phyloP scores from a whole-genome alignment of 2,329 filamentous ascomycete species.

The Aspergillus bombycis region DNA sequence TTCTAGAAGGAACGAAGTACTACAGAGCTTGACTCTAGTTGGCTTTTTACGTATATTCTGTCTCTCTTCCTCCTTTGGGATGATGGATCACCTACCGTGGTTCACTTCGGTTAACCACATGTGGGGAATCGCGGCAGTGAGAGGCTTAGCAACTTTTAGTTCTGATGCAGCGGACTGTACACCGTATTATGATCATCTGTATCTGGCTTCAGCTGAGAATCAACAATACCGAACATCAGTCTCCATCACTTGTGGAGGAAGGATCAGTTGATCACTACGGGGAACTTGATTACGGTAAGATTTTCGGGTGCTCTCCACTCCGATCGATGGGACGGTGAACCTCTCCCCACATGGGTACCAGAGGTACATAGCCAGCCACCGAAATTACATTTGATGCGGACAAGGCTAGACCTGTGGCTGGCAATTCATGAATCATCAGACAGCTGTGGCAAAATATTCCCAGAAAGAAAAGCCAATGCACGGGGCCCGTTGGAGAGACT shows the following conservation, averaged over 20 bases:
- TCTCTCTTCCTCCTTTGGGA: not conserved
- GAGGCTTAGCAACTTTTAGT: not conserved
- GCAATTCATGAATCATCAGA: not conserved
- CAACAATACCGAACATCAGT: not conserved
- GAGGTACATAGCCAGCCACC: not conserved
- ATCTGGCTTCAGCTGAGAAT: not conserved
- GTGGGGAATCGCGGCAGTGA: not conserved
- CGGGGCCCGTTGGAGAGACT: not conserved
- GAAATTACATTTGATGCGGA: not conserved
- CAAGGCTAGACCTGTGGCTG: slow-evolving; percentile 3
- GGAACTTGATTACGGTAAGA: not conserved
- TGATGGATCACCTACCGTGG: not conserved
- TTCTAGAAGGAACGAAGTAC: too few relatives aligned
- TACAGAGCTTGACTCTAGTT: too few relatives aligned
- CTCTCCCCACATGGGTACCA: not conserved
- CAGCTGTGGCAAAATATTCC: not conserved
- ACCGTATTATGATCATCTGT: not conserved
- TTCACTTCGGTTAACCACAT: not conserved
- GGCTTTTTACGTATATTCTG: too few relatives aligned
- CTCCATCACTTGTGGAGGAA: not conserved
- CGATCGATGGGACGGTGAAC: slow-evolving; percentile 2
- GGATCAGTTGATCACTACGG: not conserved
- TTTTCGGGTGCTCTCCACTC: slow-evolving; percentile 7
- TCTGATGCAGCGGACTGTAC: not conserved
- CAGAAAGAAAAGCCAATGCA: not conserved